Evolutionary conservation across 2,329 filamentous ascomycete species (phyloP), one percentile per base, ranked within the genome.

Genomic region (Dactylellina leptospora): DNA sequence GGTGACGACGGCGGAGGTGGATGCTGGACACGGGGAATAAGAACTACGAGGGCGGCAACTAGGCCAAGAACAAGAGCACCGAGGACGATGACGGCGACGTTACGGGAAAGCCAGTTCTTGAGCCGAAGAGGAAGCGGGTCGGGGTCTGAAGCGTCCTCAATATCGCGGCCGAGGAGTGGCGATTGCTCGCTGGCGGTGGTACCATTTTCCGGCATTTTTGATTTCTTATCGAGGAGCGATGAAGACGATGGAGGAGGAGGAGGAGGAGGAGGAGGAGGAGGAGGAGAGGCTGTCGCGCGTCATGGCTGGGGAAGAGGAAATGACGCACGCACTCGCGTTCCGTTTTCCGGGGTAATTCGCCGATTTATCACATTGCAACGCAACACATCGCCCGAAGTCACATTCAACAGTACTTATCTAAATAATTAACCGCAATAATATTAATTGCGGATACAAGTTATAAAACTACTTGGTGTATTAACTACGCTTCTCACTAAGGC

Each of bases 61-160:
- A 76, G 56, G 25, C 74, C 74, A n/a, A 74, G 40, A 22, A 77
- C 66, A 27, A 77, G 55, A 13, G 76, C 27, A 30, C 68, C 74
- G 47, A 77, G 73, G 30, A 74, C 74, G 50, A 78, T 66, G 25
- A 61, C 51, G 22, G 76, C 74, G 6, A 76, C 75, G 74, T 77
- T 76, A 6, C 69, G 64, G 27, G 69, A 61, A 16, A 76, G 3
- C 38, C 50, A 68, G 25, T 68, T 55, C 53, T 68, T 68, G 2
- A 51, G 13, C n/a, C 54, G 54, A 18, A 58, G n/a, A 30, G 40
- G 25, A 22, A 47, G 18, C 3, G 53, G 28, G 22, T 36, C 40
- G 2, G 54, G 8, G 9, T 18, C 22, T 8, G 38, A 45, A 16
- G 23, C 40, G 6, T 58, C 54, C 22, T 58, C 54, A 13, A 22